Evolutionary conservation across 345 rosid species (phyloP).

Genomic region (Nephelium lappaceum): DNA sequence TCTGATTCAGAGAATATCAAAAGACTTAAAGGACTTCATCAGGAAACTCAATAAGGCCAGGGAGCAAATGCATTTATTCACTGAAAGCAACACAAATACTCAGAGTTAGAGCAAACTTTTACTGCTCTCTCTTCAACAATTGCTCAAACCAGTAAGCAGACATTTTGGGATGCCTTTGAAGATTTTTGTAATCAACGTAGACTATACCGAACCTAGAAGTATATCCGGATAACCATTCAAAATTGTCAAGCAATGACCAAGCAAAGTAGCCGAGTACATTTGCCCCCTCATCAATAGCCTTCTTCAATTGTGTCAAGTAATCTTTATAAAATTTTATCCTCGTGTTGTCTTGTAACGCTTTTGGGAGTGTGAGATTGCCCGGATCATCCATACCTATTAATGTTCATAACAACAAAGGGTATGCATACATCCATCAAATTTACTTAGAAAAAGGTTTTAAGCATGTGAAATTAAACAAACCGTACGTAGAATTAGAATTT

Average conservation of each 20-base stretch:
- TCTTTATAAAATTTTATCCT: constrained; percentile 49
- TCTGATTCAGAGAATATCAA: no score
- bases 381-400: constrained; percentile 62
- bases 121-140: constrained; percentile 28
- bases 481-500: not conserved
- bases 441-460: not conserved
- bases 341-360: constrained; percentile 45
- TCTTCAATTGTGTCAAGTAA: constrained; percentile 52
- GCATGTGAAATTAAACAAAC: no score
- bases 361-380: constrained; percentile 36
- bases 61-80: no score
- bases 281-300: constrained; percentile 60
- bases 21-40: no score
- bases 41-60: no score
- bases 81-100: no score
- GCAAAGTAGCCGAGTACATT: constrained; percentile 64
- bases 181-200: constrained; percentile 46
- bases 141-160: constrained; percentile 69
- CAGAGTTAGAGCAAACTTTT: not conserved
- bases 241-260: constrained; percentile 70
- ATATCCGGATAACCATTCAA: constrained; percentile 62
- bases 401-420: not conserved
- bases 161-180: constrained; percentile 58
- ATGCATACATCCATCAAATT: not conserved
- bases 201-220: constrained; percentile 61